Percentiles rank a stretch among this genome's conserved stretches.
phyloP scores from a whole-genome alignment of 148 eudicot genomes.

The Diospyros kaki region DNA sequence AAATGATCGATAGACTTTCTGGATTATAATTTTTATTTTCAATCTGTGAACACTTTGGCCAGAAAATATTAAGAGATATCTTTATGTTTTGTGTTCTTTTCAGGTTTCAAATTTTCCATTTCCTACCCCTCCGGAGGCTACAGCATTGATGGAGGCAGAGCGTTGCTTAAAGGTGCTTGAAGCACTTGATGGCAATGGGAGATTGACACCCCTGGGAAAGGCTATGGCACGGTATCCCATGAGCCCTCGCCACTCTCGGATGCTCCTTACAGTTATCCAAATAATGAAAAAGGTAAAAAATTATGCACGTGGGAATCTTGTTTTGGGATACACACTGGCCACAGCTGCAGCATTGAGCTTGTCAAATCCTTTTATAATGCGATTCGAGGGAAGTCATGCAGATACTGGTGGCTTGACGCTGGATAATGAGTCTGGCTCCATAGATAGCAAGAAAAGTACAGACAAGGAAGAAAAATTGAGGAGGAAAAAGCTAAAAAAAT shows the following conservation, averaged over 20 bases:
- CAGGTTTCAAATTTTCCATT: constrained; percentile 88
- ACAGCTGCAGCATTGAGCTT: constrained; percentile 80
- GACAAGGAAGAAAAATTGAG: constrained; percentile 31
- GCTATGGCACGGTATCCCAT: constrained; percentile 87
- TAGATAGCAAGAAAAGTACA: constrained; percentile 11
- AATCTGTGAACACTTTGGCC: background rate
- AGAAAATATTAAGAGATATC: background rate
- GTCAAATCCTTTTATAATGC: constrained; percentile 65
- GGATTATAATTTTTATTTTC: background rate
- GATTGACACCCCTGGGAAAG: constrained; percentile 70
- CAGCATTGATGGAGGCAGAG: constrained; percentile 65
- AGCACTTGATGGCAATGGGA: constrained; percentile 70
- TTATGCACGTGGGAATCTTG: constrained; percentile 44
- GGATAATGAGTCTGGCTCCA: constrained; percentile 20
- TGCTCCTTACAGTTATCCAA: constrained; percentile 82
- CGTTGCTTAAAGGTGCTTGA: constrained; percentile 72
- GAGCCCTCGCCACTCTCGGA: constrained; percentile 90
- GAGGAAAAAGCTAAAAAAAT: constrained; percentile 60
- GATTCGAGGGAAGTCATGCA: constrained; percentile 41
- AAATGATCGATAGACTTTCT: background rate
- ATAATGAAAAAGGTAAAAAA: constrained; percentile 38
- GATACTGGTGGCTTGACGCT: constrained; percentile 23
- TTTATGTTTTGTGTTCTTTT: constrained; percentile 8
- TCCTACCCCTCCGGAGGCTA: constrained; percentile 74
- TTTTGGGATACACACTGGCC: constrained; percentile 72